Percentiles rank a stretch among this genome's conserved stretches.
Conservation (phyloP, 1,139 yeast species). For the Fermentozyma sake region DNA sequence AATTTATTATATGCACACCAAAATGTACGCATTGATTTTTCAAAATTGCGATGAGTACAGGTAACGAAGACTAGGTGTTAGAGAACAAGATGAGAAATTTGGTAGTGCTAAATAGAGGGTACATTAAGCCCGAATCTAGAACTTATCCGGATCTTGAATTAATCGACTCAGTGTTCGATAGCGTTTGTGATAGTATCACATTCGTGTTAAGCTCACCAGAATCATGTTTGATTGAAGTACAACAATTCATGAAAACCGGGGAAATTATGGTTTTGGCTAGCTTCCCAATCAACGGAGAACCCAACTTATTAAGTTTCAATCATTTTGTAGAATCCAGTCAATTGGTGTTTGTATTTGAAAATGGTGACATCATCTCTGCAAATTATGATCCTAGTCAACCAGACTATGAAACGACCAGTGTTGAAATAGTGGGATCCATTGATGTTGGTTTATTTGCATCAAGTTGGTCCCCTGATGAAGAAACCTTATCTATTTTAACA, state of each 20-base stretch:
- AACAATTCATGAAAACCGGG: constrained; percentile 57
- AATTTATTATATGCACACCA: too few relatives aligned
- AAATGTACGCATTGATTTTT: too few relatives aligned
- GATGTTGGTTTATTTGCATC: constrained; percentile 76
- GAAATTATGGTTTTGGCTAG: constrained; percentile 49
- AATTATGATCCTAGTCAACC: constrained; percentile 50
- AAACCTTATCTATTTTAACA: constrained; percentile 69
- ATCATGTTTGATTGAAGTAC: constrained; percentile 48
- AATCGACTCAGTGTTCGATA: constrained; percentile 63
- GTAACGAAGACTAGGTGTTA: too few relatives aligned
- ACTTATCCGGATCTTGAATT: constrained; percentile 63
- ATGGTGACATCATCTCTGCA: constrained; percentile 68
- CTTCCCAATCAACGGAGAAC: constrained; percentile 32
- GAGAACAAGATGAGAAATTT: constrained; percentile 69
- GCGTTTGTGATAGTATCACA: constrained; percentile 69
- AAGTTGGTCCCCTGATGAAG: constrained; percentile 90
- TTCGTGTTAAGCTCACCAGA: constrained; percentile 62
- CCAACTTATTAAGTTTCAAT: constrained; percentile 41
- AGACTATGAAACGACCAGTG: constrained; percentile 50
- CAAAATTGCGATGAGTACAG: too few relatives aligned
- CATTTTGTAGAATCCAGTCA: constrained; percentile 66
- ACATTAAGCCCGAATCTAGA: constrained; percentile 41
- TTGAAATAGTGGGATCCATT: constrained; percentile 80
- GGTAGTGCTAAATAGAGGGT: constrained; percentile 55
- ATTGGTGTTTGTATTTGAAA: constrained; percentile 55